These are phyloP conservation scores for Cytospora piceae DNA, from an alignment of 2,329 filamentous ascomycete genomes.

Conservation along the genomic window DNA sequence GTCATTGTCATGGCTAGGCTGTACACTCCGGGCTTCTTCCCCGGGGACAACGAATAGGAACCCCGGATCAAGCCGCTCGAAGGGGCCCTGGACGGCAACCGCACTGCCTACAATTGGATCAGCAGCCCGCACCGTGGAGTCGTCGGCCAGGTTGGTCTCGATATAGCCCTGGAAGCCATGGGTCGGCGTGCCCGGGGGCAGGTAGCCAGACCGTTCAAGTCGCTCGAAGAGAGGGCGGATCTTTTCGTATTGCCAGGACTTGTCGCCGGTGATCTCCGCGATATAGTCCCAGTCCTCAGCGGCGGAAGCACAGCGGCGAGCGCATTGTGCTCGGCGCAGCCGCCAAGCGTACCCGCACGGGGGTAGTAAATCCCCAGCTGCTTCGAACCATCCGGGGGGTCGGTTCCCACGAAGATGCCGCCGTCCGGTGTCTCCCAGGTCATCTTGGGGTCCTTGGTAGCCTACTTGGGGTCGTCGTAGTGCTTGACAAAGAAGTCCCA, in stretches of 20 bases:
- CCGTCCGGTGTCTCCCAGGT: conserved; percentile 46
- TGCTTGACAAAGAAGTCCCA: conserved; percentile 64
- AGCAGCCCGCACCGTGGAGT: conserved; percentile 47
- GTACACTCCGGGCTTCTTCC: conserved; percentile 9
- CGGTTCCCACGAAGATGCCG: conserved; percentile 36
- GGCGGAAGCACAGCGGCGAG: conserved; percentile 53
- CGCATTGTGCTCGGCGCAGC: conserved; percentile 51
- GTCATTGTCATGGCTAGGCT: conserved; percentile 52
- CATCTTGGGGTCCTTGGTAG: conserved; percentile 54
- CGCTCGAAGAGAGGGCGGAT: conserved; percentile 54
- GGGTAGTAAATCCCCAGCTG: conserved; percentile 45
- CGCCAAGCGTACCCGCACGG: conserved; percentile 43
- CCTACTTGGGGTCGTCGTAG: conserved; percentile 52
- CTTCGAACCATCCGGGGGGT: conserved; percentile 33
- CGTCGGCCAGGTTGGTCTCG: conserved; percentile 41
- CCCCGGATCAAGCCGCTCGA: conserved; percentile 15
- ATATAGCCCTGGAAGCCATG: conserved; percentile 58
- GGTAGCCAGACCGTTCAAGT: conserved; percentile 47
- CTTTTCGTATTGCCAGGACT: conserved; percentile 50
- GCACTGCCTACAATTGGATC: conserved; percentile 9
- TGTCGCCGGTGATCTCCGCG: conserved; percentile 52
- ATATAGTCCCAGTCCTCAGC: conserved; percentile 55
- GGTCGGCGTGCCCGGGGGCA: conserved; percentile 40
- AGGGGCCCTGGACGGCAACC: conserved; percentile 4
- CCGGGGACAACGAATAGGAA: conserved; percentile 16